Evolutionary conservation across 495 filamentous ascomycete species (phyloP).

Genomic region (Margaritispora aquatica): DNA sequence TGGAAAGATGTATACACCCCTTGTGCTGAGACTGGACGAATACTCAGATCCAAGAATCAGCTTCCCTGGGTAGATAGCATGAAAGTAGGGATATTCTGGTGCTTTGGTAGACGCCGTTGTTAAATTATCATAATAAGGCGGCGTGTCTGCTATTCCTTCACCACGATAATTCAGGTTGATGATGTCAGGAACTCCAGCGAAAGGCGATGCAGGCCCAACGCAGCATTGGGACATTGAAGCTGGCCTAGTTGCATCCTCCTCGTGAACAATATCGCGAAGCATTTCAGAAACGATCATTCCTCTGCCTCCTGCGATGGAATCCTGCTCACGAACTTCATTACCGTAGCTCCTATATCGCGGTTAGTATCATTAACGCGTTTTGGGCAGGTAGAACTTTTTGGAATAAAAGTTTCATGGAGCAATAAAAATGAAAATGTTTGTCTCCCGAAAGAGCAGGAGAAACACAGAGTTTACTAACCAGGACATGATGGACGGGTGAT

Average conservation of each 20-base stretch:
- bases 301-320: constrained; percentile 21
- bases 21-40: constrained; percentile 34
- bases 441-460: background rate
- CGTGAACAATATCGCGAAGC: constrained; percentile 30
- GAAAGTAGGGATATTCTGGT: constrained; percentile 30
- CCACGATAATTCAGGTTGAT: constrained; percentile 45
- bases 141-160: constrained; percentile 32
- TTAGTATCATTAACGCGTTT: too few relatives aligned
- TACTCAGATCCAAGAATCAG: constrained; percentile 39
- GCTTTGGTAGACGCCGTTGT: constrained; percentile 9
- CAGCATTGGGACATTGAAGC: constrained; percentile 35
- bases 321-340: constrained; percentile 41
- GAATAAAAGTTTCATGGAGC: too few relatives aligned
- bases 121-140: background rate
- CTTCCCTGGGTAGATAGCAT: constrained; percentile 34
- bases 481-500: constrained; percentile 43
- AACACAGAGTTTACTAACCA: constrained; percentile 23
- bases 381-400: too few relatives aligned
- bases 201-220: constrained; percentile 25
- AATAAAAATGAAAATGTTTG: too few relatives aligned
- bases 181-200: constrained; percentile 35
- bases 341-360: constrained; percentile 28
- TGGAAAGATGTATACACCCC: constrained; percentile 45
- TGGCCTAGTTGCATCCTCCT: constrained; percentile 37
- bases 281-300: constrained; percentile 14